phyloP scores from a whole-genome alignment of 2,329 filamentous ascomycete genomes.

The Cadophora gregata region DNA sequence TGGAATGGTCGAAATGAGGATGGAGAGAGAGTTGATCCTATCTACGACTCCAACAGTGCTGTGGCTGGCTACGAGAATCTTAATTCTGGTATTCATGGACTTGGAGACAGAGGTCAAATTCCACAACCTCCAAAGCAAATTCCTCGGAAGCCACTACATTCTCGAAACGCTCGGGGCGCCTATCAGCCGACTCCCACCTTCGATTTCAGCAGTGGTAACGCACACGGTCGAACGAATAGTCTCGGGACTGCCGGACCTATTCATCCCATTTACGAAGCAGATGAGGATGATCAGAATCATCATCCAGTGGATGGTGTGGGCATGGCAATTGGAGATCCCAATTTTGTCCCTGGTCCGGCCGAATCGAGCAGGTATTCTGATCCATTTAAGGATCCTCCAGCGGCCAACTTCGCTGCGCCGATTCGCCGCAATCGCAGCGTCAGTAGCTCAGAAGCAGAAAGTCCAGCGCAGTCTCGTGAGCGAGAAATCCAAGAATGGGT shows the following conservation, averaged over 20 bases:
- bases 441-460: constrained; percentile 36
- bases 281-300: constrained; percentile 49
- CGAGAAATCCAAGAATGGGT: constrained; percentile 46
- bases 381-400: constrained; percentile 41
- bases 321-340: constrained; percentile 34
- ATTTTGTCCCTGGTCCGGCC: constrained; percentile 19
- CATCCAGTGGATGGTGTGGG: constrained; percentile 31
- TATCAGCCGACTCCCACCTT: constrained; percentile 52
- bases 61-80: constrained; percentile 39
- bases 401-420: constrained; percentile 24
- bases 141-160: constrained; percentile 47
- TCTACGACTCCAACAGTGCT: constrained; percentile 40
- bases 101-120: constrained; percentile 30
- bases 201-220: constrained; percentile 42
- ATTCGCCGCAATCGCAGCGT: constrained; percentile 23
- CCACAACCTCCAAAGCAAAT: constrained; percentile 36
- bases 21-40: constrained; percentile 20
- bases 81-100: constrained; percentile 31
- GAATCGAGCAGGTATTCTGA: constrained; percentile 36
- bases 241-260: constrained; percentile 58
- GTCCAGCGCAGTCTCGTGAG: constrained; percentile 40
- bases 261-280: constrained; percentile 69
- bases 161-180: constrained; percentile 43
- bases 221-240: constrained; percentile 51
- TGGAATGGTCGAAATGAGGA: constrained; percentile 35